phyloP scores from a whole-genome alignment of 2,329 filamentous ascomycete genomes.

The Achaetomium macrosporum region DNA sequence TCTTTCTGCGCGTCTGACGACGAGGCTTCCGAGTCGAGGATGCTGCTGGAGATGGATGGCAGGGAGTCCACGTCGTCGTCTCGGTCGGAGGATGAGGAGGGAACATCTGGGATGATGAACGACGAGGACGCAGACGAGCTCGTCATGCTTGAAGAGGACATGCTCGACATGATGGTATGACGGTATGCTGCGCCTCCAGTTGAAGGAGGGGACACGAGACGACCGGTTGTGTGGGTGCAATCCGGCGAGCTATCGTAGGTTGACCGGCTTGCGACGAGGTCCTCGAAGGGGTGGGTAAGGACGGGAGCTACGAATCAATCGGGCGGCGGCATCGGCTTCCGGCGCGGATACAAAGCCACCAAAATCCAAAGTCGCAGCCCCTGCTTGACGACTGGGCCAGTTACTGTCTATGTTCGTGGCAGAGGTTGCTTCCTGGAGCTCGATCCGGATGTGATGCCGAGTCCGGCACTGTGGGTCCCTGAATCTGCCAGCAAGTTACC shows the following conservation, averaged over 20 bases:
- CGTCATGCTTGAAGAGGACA: conserved; percentile 11
- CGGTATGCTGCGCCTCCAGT: no score
- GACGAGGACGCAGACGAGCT: conserved; percentile 43
- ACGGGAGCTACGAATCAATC: background rate
- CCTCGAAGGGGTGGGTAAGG: background rate
- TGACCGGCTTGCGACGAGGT: background rate
- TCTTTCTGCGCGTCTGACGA: conserved; percentile 86
- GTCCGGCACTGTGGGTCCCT: conserved; percentile 2
- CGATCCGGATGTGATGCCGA: conserved; percentile 7
- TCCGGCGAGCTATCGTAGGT: background rate
- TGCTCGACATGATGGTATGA: conserved; percentile 2
- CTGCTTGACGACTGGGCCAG: background rate
- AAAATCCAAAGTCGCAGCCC: background rate
- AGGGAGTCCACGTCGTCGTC: conserved; percentile 57
- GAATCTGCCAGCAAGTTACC: conserved; percentile 9
- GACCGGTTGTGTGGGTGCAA: background rate
- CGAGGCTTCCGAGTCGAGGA: conserved; percentile 45
- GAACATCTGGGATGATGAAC: conserved; percentile 45
- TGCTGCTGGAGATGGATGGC: conserved; percentile 52
- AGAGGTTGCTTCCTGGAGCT: background rate
- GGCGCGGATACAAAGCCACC: background rate
- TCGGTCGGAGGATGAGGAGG: conserved; percentile 28
- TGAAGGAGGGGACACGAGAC: no score
- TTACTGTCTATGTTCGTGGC: no score
- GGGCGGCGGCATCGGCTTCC: conserved; percentile 1